These are phyloP conservation scores for Fusarium musae DNA, from an alignment of 2,329 filamentous ascomycete species.

Conservation along the genomic window DNA sequence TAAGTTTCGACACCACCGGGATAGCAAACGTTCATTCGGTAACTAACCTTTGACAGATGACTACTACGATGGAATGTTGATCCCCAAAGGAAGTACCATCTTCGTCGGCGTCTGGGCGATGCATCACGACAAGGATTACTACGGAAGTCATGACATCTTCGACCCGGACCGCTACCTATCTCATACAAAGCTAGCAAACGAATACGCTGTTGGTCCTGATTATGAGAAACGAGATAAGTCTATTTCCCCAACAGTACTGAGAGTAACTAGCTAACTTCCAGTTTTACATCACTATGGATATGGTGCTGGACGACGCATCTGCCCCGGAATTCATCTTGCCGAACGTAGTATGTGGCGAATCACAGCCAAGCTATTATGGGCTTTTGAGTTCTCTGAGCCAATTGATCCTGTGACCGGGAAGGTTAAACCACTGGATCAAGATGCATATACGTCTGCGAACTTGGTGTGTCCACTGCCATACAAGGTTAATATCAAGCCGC, in stretches of 20 bases:
- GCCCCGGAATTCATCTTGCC: not conserved
- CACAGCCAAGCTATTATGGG: not conserved
- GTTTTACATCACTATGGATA: not conserved
- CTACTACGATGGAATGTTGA: not conserved
- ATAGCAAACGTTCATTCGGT: rapidly evolving
- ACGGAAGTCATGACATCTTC: not conserved
- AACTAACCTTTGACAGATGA: not conserved
- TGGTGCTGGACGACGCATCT: not conserved
- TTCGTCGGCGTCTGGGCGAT: not conserved
- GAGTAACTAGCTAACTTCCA: rapidly evolving
- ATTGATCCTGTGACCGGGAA: not conserved
- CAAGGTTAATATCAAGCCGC: not conserved
- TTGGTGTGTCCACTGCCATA: not conserved
- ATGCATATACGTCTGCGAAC: not conserved
- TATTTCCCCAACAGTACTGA: rapidly evolving
- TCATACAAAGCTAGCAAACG: not conserved
- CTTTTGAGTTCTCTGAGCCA: not conserved
- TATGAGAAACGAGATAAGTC: not conserved
- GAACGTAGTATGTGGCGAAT: not conserved
- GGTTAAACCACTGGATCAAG: not conserved
- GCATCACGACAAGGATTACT: not conserved
- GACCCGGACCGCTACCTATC: not conserved
- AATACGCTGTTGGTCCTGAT: not conserved
- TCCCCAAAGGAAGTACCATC: not conserved
- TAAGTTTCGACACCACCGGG: not conserved